Base-by-base conservation (phyloP, 2,329 filamentous ascomycete genomes). In the Esteya vermicola region DNA sequence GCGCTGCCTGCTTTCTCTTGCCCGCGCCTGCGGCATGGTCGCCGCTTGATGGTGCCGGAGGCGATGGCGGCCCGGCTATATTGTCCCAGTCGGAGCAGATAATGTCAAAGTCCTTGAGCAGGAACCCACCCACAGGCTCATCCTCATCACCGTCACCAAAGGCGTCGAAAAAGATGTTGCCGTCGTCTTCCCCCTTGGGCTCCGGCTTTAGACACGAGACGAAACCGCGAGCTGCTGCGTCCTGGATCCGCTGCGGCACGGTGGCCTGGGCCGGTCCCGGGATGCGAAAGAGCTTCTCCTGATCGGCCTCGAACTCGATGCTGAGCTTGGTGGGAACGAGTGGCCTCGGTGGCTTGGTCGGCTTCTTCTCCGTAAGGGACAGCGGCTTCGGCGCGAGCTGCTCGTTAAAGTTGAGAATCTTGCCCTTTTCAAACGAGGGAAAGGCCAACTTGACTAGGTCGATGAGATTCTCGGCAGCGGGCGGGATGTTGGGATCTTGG, bases 21-120 rank as follows among this genome's bases (percentile, higher is more conserved):
- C 47, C 42, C 44, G 50, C 36, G 23, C 47, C 41, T 23, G 48
- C 43, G 20, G 48, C 49, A 16, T 46, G 45, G 25, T 41, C 39
- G 40, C 28, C 28, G 4, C 51, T 47, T 25, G 45, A 38, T 6
- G 38, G 39, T n/a, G n/a, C n/a, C 3, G 40, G 50, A 13, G 38
- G 44, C 14, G 45, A 68, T 55, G 20, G 67, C 21, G 65, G 57
- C 19, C 70, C 61, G 38, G 78, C 75, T 34, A 75, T 68, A 16
- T 75, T 60, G 41, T 83, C 78, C 82, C 85, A 96, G 55, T 95
- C 85, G 43, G 85, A 76, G 52, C 88, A 95, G 6, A 91, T 75
- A 35, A 93, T 74, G 42, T 84, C 76, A 41, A 98, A 75, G 51
- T 96, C 88, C 39, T 80, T 73, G 57, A 89, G 72, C 0, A 74